Evolutionary conservation across 305 asterid species (phyloP).

Genomic region (Fraxinus nigra): DNA sequence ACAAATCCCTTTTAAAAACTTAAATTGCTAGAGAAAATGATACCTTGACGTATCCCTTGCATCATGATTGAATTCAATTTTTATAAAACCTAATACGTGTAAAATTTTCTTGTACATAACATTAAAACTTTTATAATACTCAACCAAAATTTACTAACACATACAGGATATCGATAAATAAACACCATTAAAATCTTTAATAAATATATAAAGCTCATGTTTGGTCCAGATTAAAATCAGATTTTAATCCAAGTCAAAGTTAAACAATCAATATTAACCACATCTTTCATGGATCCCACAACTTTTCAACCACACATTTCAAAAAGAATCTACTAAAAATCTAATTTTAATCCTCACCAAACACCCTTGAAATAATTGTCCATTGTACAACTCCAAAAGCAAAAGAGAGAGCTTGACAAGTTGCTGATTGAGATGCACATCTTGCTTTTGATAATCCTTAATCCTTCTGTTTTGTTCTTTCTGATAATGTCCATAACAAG

Average conservation of each 20-base stretch:
- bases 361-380: background rate
- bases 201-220: background rate
- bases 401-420: constrained; percentile 4
- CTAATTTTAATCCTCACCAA: too few relatives aligned
- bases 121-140: background rate
- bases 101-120: too few relatives aligned
- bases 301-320: too few relatives aligned
- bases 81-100: background rate
- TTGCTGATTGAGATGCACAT: constrained; percentile 13
- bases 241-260: too few relatives aligned
- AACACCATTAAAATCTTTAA: background rate
- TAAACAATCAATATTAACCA: too few relatives aligned
- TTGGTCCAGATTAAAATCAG: too few relatives aligned
- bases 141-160: background rate
- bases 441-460: constrained; percentile 24
- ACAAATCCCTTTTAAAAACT: background rate
- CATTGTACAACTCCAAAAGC: constrained; percentile 9
- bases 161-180: constrained; percentile 12
- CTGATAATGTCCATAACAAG: background rate
- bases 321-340: too few relatives aligned
- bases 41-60: background rate
- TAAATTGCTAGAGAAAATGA: background rate
- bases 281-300: too few relatives aligned
- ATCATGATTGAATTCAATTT: background rate
- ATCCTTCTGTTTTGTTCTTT: constrained; percentile 3